Conservation (phyloP, 2,329 filamentous ascomycete species). For the Venturia oleaginea region DNA sequence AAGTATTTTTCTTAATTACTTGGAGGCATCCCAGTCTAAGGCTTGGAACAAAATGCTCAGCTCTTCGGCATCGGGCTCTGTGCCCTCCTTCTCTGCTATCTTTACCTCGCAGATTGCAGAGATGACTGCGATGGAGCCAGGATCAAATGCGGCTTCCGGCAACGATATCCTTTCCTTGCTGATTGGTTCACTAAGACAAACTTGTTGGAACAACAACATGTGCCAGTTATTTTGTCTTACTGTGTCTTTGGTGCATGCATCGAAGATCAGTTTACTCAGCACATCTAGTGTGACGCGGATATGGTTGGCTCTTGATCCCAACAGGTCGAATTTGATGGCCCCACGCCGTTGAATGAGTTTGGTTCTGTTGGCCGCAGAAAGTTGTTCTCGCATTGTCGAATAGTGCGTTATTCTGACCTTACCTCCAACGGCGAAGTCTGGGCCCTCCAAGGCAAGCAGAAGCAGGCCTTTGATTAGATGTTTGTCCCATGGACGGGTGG, state of each 20-base stretch:
- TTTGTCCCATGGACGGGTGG: not conserved
- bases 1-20: not conserved
- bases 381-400: slow-evolving; percentile 2
- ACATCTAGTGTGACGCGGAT: not conserved
- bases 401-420: not conserved
- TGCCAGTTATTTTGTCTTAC: not conserved
- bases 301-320: not conserved
- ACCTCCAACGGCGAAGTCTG: slow-evolving; percentile 18
- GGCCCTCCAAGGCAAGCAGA: slow-evolving; percentile 24
- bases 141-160: not conserved
- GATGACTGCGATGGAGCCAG: not conserved
- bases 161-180: not conserved
- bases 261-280: not conserved
- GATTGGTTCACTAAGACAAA: not conserved
- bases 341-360: not conserved
- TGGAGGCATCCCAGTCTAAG: not conserved
- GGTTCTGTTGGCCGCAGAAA: not conserved
- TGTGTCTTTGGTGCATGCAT: not conserved
- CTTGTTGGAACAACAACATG: not conserved
- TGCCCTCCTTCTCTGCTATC: not conserved
- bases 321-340: not conserved
- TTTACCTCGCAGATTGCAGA: not conserved
- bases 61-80: not conserved
- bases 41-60: not conserved
- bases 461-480: slow-evolving; percentile 20